phyloP scores from a whole-genome alignment of 441 rosid species.

The Theobroma grandiflorum region DNA sequence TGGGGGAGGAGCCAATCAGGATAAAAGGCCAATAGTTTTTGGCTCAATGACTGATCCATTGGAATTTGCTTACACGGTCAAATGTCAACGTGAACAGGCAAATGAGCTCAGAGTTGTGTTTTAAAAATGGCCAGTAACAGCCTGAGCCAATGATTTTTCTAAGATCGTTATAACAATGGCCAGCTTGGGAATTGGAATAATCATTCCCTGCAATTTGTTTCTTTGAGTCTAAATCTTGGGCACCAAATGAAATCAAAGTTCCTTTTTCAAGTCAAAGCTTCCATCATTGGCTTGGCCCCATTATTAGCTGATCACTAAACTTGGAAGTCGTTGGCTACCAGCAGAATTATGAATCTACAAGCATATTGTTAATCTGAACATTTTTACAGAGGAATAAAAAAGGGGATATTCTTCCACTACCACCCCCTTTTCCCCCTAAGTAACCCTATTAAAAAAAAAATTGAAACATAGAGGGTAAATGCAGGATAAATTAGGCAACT shows the following conservation, averaged over 20 bases:
- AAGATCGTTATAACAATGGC: neutral
- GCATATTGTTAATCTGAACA: neutral
- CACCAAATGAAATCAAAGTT: neutral
- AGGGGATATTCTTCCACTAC: neutral
- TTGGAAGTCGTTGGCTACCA: constrained; percentile 15
- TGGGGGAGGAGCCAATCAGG: neutral
- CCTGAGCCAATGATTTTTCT: constrained; percentile 1
- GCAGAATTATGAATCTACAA: constrained; percentile 2
- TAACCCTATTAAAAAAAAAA: too few species aligned
- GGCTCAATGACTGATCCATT: neutral
- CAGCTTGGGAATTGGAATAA: constrained; percentile 14
- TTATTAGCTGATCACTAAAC: constrained; percentile 16
- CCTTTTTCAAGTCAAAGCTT: constrained; percentile 1
- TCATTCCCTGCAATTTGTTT: neutral
- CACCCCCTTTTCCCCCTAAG: neutral
- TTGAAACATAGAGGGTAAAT: too few species aligned
- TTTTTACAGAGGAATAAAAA: neutral
- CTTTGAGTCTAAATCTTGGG: constrained; percentile 1
- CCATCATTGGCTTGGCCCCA: constrained; percentile 21
- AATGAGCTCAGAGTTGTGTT: neutral
- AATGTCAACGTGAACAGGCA: constrained; percentile 13
- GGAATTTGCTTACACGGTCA: neutral
- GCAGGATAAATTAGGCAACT: too few species aligned
- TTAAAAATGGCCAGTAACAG: neutral
- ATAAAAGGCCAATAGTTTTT: neutral